Evolutionary conservation across 2,329 filamentous ascomycete genomes (phyloP).

Genomic region (Ophiostoma quercus): DNA sequence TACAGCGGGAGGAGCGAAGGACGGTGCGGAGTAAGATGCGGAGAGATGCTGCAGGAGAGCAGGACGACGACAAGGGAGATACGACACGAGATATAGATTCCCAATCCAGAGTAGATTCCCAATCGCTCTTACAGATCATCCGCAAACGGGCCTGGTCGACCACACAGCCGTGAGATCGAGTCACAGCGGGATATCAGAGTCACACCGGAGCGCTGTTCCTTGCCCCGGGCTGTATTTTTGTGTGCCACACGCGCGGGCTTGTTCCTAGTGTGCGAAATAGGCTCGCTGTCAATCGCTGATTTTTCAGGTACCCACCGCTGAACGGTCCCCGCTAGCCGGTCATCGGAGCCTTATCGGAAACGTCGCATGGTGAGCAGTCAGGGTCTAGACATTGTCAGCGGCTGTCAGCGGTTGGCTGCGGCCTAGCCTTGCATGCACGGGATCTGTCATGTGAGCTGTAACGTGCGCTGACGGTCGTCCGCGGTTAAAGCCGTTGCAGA

Average conservation of each 20-base stretch:
- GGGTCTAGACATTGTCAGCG: background rate
- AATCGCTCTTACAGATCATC: background rate
- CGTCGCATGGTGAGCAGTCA: background rate
- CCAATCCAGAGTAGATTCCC: background rate
- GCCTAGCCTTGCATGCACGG: background rate
- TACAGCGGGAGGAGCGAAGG: background rate
- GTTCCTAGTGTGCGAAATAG: conserved; percentile 10
- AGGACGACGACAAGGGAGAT: background rate
- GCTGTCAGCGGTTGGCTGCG: background rate
- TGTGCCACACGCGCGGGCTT: background rate
- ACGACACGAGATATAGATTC: background rate
- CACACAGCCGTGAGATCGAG: conserved; percentile 13
- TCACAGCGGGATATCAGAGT: background rate
- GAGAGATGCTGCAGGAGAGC: background rate
- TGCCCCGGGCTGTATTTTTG: conserved; percentile 17
- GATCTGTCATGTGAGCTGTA: background rate
- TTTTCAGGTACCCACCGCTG: conserved; percentile 14
- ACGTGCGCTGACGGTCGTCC: background rate
- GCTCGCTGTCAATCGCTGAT: conserved; percentile 12
- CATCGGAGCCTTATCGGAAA: conserved; percentile 20
- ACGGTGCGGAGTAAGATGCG: conserved; percentile 8
- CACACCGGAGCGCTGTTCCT: conserved; percentile 16
- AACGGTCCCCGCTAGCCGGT: background rate
- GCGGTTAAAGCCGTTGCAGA: background rate
- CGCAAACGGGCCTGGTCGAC: conserved; percentile 1